Percentiles rank a stretch among this genome's conserved stretches.
Evolutionary conservation across 805 yeast genomes (phyloP).

Genomic region (Yarrowia keelungensis): DNA sequence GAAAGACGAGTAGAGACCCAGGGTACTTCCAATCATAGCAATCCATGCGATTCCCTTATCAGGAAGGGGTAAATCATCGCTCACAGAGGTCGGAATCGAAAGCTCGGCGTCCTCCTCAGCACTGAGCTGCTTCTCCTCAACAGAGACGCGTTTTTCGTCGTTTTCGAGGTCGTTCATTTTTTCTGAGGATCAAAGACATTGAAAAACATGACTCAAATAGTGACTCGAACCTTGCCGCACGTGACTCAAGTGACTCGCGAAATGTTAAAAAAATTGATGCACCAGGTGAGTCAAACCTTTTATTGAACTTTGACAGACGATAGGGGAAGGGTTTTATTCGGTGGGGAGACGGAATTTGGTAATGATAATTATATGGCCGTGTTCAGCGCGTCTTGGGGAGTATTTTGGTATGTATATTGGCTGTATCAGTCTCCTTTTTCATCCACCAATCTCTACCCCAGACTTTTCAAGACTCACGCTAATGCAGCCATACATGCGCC

Average conservation of each 20-base stretch:
- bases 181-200: neutral
- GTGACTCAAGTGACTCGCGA: slow-evolving; percentile 34
- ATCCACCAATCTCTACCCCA: neutral
- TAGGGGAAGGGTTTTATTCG: neutral
- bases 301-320: neutral
- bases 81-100: neutral
- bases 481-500: neutral
- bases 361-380: too few relatives aligned
- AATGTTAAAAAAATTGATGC: too few relatives aligned
- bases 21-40: slow-evolving; percentile 26
- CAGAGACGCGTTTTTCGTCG: slow-evolving; percentile 14
- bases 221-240: slow-evolving; percentile 13
- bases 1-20: slow-evolving; percentile 30
- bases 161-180: neutral
- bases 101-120: neutral
- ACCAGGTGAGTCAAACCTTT: slow-evolving; percentile 6
- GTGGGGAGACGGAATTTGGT: too few relatives aligned
- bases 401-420: too few relatives aligned
- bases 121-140: slow-evolving; percentile 5
- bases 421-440: too few relatives aligned
- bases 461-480: neutral
- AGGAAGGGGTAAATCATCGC: neutral
- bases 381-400: too few relatives aligned
- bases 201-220: neutral
- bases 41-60: slow-evolving; percentile 30